These are phyloP conservation scores for Candida vartiovaarae DNA, from an alignment of 805 yeast species.

Conservation along the genomic window DNA sequence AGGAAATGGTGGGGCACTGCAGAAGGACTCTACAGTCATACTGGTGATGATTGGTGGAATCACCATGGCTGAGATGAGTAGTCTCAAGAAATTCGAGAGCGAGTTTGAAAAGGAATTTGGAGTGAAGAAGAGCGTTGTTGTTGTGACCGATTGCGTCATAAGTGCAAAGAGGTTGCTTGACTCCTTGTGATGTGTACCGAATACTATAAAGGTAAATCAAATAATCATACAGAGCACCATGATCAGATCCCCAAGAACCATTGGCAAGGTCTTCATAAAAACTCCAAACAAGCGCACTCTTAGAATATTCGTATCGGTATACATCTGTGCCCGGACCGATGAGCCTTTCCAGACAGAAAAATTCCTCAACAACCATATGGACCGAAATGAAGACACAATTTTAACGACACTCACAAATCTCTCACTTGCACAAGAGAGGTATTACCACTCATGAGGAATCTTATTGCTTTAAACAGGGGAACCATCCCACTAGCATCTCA, in stretches of 20 bases:
- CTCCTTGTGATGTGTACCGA: no score
- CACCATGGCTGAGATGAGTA: constrained; percentile 76
- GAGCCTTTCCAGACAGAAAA: not conserved
- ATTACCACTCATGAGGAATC: constrained; percentile 37
- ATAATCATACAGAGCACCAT: no score
- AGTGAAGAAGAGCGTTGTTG: constrained; percentile 32
- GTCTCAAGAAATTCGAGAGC: constrained; percentile 54
- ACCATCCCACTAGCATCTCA: constrained; percentile 42
- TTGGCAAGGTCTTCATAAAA: no score
- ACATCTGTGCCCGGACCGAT: constrained; percentile 5
- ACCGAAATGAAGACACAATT: no score
- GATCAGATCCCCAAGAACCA: no score
- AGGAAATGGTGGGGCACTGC: constrained; percentile 14
- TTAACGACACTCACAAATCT: no score
- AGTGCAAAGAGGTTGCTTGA: constrained; percentile 34
- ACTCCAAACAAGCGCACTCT: no score
- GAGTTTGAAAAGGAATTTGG: constrained; percentile 28
- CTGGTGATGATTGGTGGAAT: constrained; percentile 75
- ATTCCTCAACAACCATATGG: not conserved
- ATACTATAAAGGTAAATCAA: no score
- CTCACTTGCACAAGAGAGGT: not conserved
- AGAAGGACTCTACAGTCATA: constrained; percentile 27
- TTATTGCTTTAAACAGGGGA: constrained; percentile 49
- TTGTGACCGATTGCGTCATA: constrained; percentile 41
- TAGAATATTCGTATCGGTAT: not conserved